Evolutionary conservation across 225 moss, liverwort and hornwort genomes (phyloP).

Genomic region (Sphagnum contortum): DNA sequence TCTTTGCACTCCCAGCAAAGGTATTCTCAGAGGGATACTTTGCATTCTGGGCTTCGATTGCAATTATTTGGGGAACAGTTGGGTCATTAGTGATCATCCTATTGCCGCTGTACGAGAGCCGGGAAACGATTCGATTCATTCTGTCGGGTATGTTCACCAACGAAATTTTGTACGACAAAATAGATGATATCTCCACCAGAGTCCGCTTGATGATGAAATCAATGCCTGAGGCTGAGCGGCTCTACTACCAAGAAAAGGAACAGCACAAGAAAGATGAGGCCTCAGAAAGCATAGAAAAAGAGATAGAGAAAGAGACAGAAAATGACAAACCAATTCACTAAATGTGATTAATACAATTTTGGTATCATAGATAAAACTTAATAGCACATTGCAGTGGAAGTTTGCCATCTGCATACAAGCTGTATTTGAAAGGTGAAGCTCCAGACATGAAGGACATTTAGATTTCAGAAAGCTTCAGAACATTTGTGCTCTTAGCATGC

Average conservation of each 20-base stretch:
- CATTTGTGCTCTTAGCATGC: no score
- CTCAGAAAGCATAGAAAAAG: no score
- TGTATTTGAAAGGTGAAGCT: no score
- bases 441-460: no score
- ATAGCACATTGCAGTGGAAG: no score
- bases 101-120: conserved; percentile 74
- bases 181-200: conserved; percentile 38
- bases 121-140: conserved; percentile 43
- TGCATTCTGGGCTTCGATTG: conserved; percentile 80
- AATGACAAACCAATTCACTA: no score
- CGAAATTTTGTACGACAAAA: conserved; percentile 35
- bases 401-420: no score
- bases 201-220: conserved; percentile 29
- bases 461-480: no score
- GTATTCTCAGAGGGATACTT: conserved; percentile 78
- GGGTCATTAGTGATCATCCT: conserved; percentile 69
- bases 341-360: no score
- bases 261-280: conserved; percentile 29
- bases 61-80: conserved; percentile 73
- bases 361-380: no score
- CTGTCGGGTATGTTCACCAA: conserved; percentile 69
- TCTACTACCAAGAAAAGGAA: conserved; percentile 49
- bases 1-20: conserved; percentile 70
- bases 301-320: no score
- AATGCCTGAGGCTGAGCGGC: conserved; percentile 61